phyloP scores from a whole-genome alignment of 306 rosid species.

The Cercis canadensis region DNA sequence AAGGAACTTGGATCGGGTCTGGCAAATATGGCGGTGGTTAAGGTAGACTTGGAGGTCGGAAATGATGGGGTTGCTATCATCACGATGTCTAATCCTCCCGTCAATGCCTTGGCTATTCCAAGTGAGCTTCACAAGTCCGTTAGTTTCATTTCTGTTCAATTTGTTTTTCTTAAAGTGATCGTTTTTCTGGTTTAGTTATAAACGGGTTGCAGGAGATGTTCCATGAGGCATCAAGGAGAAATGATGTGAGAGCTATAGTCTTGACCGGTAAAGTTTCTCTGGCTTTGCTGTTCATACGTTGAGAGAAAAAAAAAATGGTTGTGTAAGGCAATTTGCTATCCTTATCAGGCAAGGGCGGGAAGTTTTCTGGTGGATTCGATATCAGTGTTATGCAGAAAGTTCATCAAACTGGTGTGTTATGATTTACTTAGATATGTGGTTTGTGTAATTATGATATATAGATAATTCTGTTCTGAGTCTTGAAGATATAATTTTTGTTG shows the following conservation, averaged over 20 bases:
- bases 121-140: slow-evolving; percentile 44
- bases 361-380: slow-evolving; percentile 93
- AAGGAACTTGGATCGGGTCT: slow-evolving; percentile 11
- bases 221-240: slow-evolving; percentile 73
- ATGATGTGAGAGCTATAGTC: slow-evolving; percentile 89
- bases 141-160: not conserved
- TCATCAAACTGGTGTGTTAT: slow-evolving; percentile 77
- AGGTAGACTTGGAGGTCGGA: slow-evolving; percentile 86
- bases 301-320: no score
- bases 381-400: slow-evolving; percentile 85
- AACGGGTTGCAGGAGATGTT: slow-evolving; percentile 71
- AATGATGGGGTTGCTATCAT: slow-evolving; percentile 90
- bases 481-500: slow-evolving; percentile 15
- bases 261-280: slow-evolving; percentile 67
- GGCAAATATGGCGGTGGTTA: slow-evolving; percentile 57
- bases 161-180: not conserved
- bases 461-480: not conserved
- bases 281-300: not conserved
- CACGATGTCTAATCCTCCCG: slow-evolving; percentile 87
- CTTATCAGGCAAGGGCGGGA: slow-evolving; percentile 78
- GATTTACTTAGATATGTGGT: not conserved
- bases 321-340: slow-evolving; percentile 11
- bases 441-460: not conserved
- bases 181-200: slow-evolving; percentile 54
- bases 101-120: slow-evolving; percentile 81